Evolutionary conservation across 805 yeast species (phyloP), one percentile per base, ranked within the genome.

Genomic region (Clavispora fructus): DNA sequence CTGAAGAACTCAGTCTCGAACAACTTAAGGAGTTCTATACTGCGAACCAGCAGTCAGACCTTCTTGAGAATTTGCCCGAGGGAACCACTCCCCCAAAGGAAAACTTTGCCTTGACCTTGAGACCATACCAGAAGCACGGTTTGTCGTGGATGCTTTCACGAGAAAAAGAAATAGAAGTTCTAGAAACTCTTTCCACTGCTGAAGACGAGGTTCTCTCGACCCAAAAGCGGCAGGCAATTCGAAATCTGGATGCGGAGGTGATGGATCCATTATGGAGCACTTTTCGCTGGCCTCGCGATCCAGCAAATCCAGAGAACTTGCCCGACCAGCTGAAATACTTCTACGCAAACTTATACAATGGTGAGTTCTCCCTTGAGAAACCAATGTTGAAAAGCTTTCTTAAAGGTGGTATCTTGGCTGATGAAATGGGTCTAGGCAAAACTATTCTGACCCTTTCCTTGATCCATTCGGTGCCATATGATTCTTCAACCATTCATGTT

Each of bases 351-450:
- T 62, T 87, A 47, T 85, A 83, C 59, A 80, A 85, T 45, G 97
- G 97, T 5, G 90, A 86, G 46, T 77, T 92, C 45, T 80, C 92
- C 0, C 54, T 79, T 13, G 75, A 77, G 19, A 80, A 77, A 50
- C 97, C 97, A 1, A 55, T 81, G 11, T 68, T 89, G 35, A 79
- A 74, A 47, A 72, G 83, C 1, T 58, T 76, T 16, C 75, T 83
- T 41, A 72, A 74, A 41, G 97, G 98, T 32, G 98, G 98, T 2
- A 86, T 91, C 17, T 67, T 91, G 13, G 96, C 97, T 0, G 98
- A 91, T 67, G 98, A 91, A 62, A 91, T 91, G 98, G 98, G 98
- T 0, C 71, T 91, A 8, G 98, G 98, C 38, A 91, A 91, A 60
- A 91, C 98, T 0, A 85, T 91, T 23, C 85, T 96, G 1, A 80